Evolutionary conservation across 2,329 filamentous ascomycete genomes (phyloP).

Genomic region (Claviceps quebecensis): DNA sequence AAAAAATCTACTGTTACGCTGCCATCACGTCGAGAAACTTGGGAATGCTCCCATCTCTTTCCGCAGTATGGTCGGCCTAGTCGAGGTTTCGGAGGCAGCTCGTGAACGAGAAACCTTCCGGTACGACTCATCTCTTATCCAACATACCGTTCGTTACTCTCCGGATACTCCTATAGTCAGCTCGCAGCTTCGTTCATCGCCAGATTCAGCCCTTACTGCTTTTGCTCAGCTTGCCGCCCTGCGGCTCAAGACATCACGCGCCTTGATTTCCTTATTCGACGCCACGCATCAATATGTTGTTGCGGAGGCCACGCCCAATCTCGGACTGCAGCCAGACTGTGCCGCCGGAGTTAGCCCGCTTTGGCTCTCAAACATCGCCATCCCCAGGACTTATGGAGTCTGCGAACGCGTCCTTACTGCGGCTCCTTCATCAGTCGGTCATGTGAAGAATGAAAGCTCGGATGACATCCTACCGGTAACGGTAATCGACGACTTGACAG

Average conservation of each 20-base stretch:
- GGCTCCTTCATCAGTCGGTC: background rate
- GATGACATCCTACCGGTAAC: background rate
- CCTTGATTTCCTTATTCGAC: constrained; percentile 34
- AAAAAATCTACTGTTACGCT: background rate
- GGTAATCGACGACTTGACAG: background rate
- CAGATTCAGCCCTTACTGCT: constrained; percentile 25
- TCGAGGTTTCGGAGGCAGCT: constrained; percentile 1
- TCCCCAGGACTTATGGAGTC: constrained; percentile 11
- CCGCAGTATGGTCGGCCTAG: background rate
- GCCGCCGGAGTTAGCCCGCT: constrained; percentile 2
- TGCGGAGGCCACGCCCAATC: constrained; percentile 26
- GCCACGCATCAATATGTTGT: constrained; percentile 29
- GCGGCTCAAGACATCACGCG: constrained; percentile 25
- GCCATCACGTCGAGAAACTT: background rate
- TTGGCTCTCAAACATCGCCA: constrained; percentile 10
- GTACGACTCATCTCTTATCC: constrained; percentile 1
- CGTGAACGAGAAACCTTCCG: constrained; percentile 3
- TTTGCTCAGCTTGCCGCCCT: constrained; percentile 32
- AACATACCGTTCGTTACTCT: background rate
- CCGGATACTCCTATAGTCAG: background rate
- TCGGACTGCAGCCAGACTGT: constrained; percentile 1
- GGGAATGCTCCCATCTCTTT: background rate
- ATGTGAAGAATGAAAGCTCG: background rate
- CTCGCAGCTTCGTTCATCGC: constrained; percentile 10
- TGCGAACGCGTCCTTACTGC: constrained; percentile 2